A percentile compares a stretch with the other conserved stretches of the same genome.
Conservation (phyloP, 176 grass and related monocot genomes). For the Hyparrhenia diplandra region DNA sequence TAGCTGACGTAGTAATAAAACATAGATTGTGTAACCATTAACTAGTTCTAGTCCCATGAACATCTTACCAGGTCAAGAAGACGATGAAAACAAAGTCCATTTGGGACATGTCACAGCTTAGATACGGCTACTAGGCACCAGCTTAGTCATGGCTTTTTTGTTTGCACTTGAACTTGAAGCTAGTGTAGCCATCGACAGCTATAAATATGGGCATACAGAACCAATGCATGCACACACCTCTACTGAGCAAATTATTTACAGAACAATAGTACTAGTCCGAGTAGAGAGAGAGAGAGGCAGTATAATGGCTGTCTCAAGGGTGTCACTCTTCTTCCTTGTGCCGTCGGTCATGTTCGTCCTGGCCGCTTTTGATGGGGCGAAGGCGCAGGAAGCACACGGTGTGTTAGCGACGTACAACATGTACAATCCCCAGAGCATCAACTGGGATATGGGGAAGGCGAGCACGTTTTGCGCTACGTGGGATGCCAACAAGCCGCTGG, state of each 20-base stretch:
- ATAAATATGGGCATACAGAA: background rate
- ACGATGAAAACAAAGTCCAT: too few species aligned
- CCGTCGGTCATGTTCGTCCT: background rate
- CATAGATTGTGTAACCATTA: too few species aligned
- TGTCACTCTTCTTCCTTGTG: background rate
- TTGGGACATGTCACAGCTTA: too few species aligned
- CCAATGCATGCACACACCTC: background rate
- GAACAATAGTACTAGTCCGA: too few species aligned
- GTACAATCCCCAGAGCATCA: slow-evolving; percentile 40
- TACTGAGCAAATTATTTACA: background rate
- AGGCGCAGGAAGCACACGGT: slow-evolving; percentile 43
- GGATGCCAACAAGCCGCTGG: slow-evolving; percentile 52
- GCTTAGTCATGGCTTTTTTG: too few species aligned
- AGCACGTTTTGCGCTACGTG: slow-evolving; percentile 65
- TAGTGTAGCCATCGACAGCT: too few species aligned
- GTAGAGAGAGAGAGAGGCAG: background rate
- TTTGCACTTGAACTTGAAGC: too few species aligned
- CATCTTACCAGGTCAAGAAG: too few species aligned
- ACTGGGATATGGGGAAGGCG: slow-evolving; percentile 51
- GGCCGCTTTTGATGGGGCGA: background rate
- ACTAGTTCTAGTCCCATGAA: too few species aligned
- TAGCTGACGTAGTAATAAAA: too few species aligned
- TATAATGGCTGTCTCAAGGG: background rate
- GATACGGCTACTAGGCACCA: too few species aligned
- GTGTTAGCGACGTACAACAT: slow-evolving; percentile 59